Evolutionary conservation across 179 eudicot species (phyloP), one percentile per base, ranked within the genome.

Genomic region (Beta corolliflora): DNA sequence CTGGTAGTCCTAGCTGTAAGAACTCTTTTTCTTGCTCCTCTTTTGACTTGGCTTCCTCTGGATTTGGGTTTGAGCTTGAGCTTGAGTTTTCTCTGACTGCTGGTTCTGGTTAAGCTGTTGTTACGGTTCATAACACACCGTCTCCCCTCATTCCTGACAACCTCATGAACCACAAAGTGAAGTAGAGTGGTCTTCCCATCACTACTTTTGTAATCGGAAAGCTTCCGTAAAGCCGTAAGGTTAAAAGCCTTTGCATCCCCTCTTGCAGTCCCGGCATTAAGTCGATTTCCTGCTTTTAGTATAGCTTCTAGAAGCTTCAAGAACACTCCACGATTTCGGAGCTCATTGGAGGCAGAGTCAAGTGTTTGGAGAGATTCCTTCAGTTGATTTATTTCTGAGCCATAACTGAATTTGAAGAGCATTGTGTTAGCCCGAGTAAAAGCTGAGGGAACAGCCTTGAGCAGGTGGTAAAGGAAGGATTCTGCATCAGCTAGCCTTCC

Each of bases 181-280:
- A 96, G 96, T 80, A 96, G 81, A 25, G 98, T 94, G 0, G 98
- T 96, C 72, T 89, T 94, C 23, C 97, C 95, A 77, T 96, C 98
- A 1, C 86, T 90, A 85, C 98, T 94, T 67, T 93, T 96, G n/a
- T 91, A 97, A 65, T 94, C 97, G 0, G 99, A 96, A 29, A 96
- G 89, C 83, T 96, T 96, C 11, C 78, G 74, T 41, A 96, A 91
- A 3, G 97, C 87, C 2, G 90, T 84, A 19, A 96, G 88, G 67
- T 89, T 93, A 58, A 96, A 96, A 46, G 93, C 98, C 86, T 91
- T 94, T 1, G 99, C 97, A 80, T 96, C 87, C 36, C 98, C 99
- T 79, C 97, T 85, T 12, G 98, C 83, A 46, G 98, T 93, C 8
- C 98, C 99, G 3, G 93, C 96, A 79, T 94, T 94, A 82, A 96